Base-by-base conservation (phyloP, 495 filamentous ascomycete genomes). In the Sporormia fimetaria region DNA sequence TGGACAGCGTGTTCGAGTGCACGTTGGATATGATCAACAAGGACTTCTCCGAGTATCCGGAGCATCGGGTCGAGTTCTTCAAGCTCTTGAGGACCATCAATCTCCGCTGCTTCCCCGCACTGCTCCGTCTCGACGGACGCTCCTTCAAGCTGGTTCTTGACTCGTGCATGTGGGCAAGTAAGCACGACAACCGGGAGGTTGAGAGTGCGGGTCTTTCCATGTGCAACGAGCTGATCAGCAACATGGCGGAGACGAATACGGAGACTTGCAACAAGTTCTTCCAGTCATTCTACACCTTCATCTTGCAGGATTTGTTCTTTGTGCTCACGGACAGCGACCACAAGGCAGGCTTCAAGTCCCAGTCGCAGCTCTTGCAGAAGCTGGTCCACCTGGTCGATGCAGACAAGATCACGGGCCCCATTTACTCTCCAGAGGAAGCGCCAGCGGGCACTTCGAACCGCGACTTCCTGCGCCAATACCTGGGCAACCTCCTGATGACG, bases 1-100 rank as follows among this genome's bases (percentile, higher is more conserved):
- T 99, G 85, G 87, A 96, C 57, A 90, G 87, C 55, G 85, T 99
- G 14, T 99, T 99, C 58, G 88, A 94, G 61, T 96, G 90, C 65
- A 99, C 90, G 6, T 67, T 99, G 27, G 83, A 94, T 49, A 99
- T 99, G 90, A 96, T 99, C 67, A 99, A 96, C 73, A 99, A 96
- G 63, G 88, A 99, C 57, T 99, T 96, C 66, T 92, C 93, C 32
- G 90, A 99, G 59, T 99, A 92, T 61, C 90, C 90, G 0, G 90
- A 99, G 57, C 90, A 96, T 55, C 80, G 90, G 27, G 90, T 99
- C 3, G 87, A 94, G 60, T 99, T 99, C 61, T 99, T 96, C 73
- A 92, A 90, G 61, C 69, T 96, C 21, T 73, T 99, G 11, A 74
- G 93, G 54, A 83, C 87, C 9, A 94, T 99, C 65, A 99, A 99